These are phyloP conservation scores for Colletotrichum sp. DNA, from an alignment of 2,329 filamentous ascomycete species.

Conservation along the genomic window DNA sequence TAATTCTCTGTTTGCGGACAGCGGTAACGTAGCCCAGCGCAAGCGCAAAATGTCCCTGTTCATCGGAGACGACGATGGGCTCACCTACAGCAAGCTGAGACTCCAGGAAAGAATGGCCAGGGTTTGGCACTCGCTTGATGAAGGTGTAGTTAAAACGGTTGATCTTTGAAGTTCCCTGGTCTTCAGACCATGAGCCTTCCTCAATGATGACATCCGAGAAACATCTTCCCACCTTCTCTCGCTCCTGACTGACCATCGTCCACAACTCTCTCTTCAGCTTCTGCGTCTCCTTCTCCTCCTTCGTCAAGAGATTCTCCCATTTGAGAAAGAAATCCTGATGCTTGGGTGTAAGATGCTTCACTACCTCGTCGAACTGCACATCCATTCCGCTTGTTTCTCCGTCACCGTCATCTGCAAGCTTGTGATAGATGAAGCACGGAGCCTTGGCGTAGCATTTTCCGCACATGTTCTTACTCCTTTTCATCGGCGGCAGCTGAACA, in stretches of 20 bases:
- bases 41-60: slow-evolving; percentile 92
- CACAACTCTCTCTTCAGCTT: slow-evolving; percentile 89
- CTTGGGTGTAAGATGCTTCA: slow-evolving; percentile 74
- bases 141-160: slow-evolving; percentile 91
- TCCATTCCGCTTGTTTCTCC: slow-evolving; percentile 82
- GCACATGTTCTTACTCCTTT: slow-evolving; percentile 82
- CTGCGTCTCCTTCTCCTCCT: slow-evolving; percentile 90
- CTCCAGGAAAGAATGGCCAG: slow-evolving; percentile 84
- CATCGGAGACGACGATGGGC: slow-evolving; percentile 95
- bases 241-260: slow-evolving; percentile 91
- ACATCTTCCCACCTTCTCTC: slow-evolving; percentile 87
- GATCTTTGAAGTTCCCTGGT: slow-evolving; percentile 77
- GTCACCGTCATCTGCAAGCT: slow-evolving; percentile 82
- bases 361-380: slow-evolving; percentile 81
- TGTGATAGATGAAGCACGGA: slow-evolving; percentile 92
- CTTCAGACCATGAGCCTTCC: slow-evolving; percentile 74
- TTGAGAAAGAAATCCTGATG: slow-evolving; percentile 90
- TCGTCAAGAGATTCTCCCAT: slow-evolving; percentile 92
- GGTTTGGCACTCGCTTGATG: slow-evolving; percentile 66
- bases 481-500: slow-evolving; percentile 82
- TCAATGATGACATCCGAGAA: slow-evolving; percentile 89
- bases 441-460: slow-evolving; percentile 89
- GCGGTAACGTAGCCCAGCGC: slow-evolving; percentile 90
- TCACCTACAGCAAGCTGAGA: slow-evolving; percentile 89
- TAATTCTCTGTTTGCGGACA: slow-evolving; percentile 77